These are phyloP conservation scores for Rhizopus stolonifer DNA, from an alignment of 371 early-diverging fungal species.

Conservation along the genomic window DNA sequence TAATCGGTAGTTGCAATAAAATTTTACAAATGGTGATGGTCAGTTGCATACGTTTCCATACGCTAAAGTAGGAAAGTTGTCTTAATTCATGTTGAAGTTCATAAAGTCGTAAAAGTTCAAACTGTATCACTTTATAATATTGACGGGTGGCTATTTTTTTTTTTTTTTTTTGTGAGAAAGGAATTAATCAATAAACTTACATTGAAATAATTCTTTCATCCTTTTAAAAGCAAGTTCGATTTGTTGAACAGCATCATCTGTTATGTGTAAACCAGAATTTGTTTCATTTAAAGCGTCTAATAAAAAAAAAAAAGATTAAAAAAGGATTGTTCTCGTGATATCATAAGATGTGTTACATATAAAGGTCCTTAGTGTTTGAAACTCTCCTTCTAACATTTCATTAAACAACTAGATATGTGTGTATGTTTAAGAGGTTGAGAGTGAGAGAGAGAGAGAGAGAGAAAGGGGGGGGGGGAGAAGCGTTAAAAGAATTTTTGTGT, in stretches of 20 bases:
- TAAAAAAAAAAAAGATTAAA: conserved; percentile 1
- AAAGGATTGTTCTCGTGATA: not conserved
- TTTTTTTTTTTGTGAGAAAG: not conserved
- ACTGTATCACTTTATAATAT: conserved; percentile 61
- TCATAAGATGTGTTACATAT: conserved; percentile 67
- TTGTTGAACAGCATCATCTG: conserved; percentile 60
- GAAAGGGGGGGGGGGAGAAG: too few species aligned
- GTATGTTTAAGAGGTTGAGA: too few species aligned
- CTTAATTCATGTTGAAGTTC: conserved; percentile 65
- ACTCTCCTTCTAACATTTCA: conserved; percentile 71
- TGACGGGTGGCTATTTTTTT: conserved; percentile 52
- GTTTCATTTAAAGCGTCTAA: conserved; percentile 51
- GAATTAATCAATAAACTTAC: conserved; percentile 33
- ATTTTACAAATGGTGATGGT: conserved; percentile 60
- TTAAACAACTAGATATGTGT: conserved; percentile 51
- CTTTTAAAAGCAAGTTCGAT: conserved; percentile 60
- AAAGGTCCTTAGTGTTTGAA: conserved; percentile 62
- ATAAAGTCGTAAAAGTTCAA: conserved; percentile 59
- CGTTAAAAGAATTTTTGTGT: too few species aligned
- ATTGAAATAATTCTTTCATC: conserved; percentile 57
- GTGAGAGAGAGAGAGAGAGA: too few species aligned
- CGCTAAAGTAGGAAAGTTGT: conserved; percentile 55
- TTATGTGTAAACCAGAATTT: conserved; percentile 57
- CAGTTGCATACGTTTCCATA: conserved; percentile 58
- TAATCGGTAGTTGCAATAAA: conserved; percentile 58